Conservation (phyloP, 129 eudicot species). For the Silybum marianum region DNA sequence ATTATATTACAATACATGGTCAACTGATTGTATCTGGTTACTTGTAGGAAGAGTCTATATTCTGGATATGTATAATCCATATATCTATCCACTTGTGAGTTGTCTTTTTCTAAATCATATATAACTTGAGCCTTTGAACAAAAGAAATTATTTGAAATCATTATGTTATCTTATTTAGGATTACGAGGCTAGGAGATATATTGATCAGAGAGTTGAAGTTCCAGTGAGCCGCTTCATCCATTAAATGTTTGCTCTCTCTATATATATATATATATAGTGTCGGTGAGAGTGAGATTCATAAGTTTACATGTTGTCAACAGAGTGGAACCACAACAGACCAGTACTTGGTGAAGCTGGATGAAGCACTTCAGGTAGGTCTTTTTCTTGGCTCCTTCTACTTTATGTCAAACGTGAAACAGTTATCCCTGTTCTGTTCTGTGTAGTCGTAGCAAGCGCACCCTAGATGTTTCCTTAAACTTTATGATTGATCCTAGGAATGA, state of each 20-base stretch:
- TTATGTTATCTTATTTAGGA: conserved; percentile 48
- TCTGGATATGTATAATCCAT: conserved; percentile 92
- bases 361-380: conserved; percentile 64
- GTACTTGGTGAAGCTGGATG: conserved; percentile 65
- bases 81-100: conserved; percentile 88
- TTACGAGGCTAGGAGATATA: conserved; percentile 69
- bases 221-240: conserved; percentile 43
- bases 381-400: background rate
- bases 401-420: background rate
- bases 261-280: background rate
- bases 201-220: conserved; percentile 88
- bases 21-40: conserved; percentile 18
- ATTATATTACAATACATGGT: background rate
- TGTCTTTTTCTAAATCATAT: conserved; percentile 13
- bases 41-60: conserved; percentile 79
- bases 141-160: background rate
- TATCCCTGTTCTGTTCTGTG: too few relatives aligned
- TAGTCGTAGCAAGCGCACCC: too few relatives aligned
- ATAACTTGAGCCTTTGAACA: background rate
- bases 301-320: conserved; percentile 38
- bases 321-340: conserved; percentile 77
- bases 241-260: background rate
- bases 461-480: background rate
- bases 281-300: background rate
- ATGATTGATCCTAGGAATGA: conserved; percentile 16